Conservation (phyloP, 805 yeast species). For the Zygotorulaspora florentina region DNA sequence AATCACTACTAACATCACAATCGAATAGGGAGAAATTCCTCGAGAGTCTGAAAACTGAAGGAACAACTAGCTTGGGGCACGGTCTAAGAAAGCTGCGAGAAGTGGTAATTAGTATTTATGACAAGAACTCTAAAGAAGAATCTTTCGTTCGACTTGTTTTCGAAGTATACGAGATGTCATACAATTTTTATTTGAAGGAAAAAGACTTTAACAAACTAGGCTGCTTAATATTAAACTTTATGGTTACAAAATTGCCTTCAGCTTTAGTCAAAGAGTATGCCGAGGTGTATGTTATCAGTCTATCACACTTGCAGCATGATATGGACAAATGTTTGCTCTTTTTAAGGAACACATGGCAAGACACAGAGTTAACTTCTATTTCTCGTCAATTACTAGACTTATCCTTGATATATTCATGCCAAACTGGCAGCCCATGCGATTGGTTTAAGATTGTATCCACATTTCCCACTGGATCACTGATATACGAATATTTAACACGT, state of each 20-base stretch:
- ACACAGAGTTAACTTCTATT: background rate
- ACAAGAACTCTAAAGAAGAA: conserved; percentile 9
- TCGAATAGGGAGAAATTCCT: conserved; percentile 41
- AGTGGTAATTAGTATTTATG: conserved; percentile 21
- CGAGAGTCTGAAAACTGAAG: conserved; percentile 34
- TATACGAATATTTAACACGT: conserved; percentile 10
- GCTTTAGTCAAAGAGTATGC: conserved; percentile 9
- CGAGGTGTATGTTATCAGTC: conserved; percentile 13
- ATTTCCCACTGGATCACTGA: conserved; percentile 2
- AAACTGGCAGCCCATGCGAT: conserved; percentile 2
- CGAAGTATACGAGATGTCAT: conserved; percentile 20
- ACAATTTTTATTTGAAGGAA: conserved; percentile 12
- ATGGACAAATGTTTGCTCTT: conserved; percentile 13
- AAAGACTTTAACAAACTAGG: conserved; percentile 15
- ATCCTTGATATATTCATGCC: conserved; percentile 11
- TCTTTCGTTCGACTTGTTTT: conserved; percentile 14
- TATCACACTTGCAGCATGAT: conserved; percentile 22
- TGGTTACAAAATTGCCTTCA: conserved; percentile 12
- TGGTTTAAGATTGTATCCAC: conserved; percentile 11
- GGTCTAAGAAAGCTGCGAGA: conserved; percentile 32
- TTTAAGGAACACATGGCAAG: background rate
- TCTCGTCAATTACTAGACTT: conserved; percentile 3
- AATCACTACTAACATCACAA: conserved; percentile 40
- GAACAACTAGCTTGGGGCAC: conserved; percentile 26
- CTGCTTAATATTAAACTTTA: conserved; percentile 16